Evolutionary conservation across 345 rosid genomes (phyloP), one percentile per base, ranked within the genome.

Genomic region (Trapa incisa): DNA sequence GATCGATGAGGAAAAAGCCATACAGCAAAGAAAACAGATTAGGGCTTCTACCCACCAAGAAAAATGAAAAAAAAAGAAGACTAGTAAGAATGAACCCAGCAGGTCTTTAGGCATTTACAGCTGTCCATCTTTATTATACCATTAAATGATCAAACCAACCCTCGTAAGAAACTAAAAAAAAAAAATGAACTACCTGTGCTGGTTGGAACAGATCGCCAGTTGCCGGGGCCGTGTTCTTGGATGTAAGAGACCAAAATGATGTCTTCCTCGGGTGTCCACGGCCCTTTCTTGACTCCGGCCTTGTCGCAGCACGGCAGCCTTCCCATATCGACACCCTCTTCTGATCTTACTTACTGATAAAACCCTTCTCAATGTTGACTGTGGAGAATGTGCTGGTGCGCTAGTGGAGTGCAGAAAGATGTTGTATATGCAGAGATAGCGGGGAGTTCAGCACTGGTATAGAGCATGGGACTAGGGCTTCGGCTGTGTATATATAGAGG

Each of bases 221-320:
- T 91, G 14, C 94, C 98, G 58, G 98, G 96, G 35, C 98, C 98
- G 68, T 87, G 94, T 67, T 88, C 89, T 75, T 90, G 98, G 70
- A 93, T 85, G 56, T 85, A 83, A 65, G 97, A 88, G 71, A 93
- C 98, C 69, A 93, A 72, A 65, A 82, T 80, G 79, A 93, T 93
- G 72, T 93, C 98, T 81, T 93, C 98, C 72, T 93, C 97, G 0
- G 98, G 98, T 36, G 97, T 93, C 98, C 98, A 93, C 38, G 97
- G 98, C 36, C 97, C 98, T 83, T 93, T 93, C 85, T 90, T 93
- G 69, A 93, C 86, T n/a, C 85, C 91, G 13, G 78, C 67, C 81
- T 86, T 90, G 56, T 89, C 95, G 64, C 92, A 84, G 77, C 97
- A 88, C 45, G 99, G 99, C 69, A 92, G 86, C 77, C 97, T 84